Conservation (phyloP, 1,284 basidiomycete genomes). For the Rhodotorula sp. region DNA sequence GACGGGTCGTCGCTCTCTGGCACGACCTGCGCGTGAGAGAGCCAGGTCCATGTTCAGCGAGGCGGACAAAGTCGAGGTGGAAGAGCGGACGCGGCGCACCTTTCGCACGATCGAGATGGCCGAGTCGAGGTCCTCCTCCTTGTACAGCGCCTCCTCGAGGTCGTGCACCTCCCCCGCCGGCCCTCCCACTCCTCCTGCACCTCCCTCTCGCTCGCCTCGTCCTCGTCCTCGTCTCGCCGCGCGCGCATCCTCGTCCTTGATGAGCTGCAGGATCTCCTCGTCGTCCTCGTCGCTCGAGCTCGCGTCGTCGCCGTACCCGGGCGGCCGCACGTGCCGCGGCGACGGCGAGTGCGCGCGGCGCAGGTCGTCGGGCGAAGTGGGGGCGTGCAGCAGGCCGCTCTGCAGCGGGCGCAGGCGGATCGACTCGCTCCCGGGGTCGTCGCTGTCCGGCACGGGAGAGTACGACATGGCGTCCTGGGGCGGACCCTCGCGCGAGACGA, state of each 20-base stretch:
- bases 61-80: not conserved
- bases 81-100: conserved; percentile 1
- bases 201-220: not conserved
- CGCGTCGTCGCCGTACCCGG: not conserved
- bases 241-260: not conserved
- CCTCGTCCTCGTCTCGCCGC: not conserved
- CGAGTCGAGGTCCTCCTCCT: not conserved
- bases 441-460: not conserved
- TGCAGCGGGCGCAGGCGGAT: not conserved
- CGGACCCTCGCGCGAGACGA: too few species aligned
- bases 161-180: not conserved
- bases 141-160: not conserved
- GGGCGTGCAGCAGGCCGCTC: not conserved
- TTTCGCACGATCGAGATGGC: conserved; percentile 24
- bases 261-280: not conserved
- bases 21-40: conserved; percentile 50
- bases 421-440: not conserved
- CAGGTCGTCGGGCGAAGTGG: not conserved
- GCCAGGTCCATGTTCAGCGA: not conserved
- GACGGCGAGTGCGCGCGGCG: not conserved
- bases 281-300: not conserved
- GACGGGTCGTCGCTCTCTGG: conserved; percentile 59
- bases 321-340: not conserved
- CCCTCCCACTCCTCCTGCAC: not conserved
- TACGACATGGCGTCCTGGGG: not conserved